Evolutionary conservation across 1,139 yeast species (phyloP).

Genomic region (Geotrichum candidum): DNA sequence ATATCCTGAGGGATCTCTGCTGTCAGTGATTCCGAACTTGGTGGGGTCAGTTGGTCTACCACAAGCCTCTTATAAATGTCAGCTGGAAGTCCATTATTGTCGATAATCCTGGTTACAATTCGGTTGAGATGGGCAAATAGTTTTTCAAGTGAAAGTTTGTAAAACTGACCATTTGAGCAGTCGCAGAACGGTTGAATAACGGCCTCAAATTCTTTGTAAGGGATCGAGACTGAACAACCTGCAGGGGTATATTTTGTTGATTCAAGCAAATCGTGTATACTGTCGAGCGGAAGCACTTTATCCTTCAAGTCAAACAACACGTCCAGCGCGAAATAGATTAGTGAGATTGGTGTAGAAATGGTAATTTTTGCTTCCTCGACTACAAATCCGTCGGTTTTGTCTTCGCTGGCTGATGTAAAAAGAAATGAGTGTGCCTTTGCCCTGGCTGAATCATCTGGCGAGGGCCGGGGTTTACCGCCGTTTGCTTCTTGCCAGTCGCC

Average conservation of each 20-base stretch:
- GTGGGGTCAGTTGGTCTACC: slow-evolving; percentile 20
- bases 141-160: slow-evolving; percentile 22
- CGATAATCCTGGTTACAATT: slow-evolving; percentile 19
- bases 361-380: slow-evolving; percentile 26
- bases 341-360: slow-evolving; percentile 33
- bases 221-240: slow-evolving; percentile 5
- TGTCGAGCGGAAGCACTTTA: slow-evolving; percentile 30
- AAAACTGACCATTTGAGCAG: slow-evolving; percentile 13
- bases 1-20: slow-evolving; percentile 25
- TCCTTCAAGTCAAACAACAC: slow-evolving; percentile 23
- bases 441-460: slow-evolving; percentile 3
- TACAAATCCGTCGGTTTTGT: slow-evolving; percentile 10
- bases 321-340: slow-evolving; percentile 30
- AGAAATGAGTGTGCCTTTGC: slow-evolving; percentile 10
- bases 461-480: slow-evolving; percentile 10
- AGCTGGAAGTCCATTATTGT: slow-evolving; percentile 20
- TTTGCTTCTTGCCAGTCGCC: neutral
- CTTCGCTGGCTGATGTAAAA: neutral
- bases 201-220: slow-evolving; percentile 1
- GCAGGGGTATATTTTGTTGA: slow-evolving; percentile 4
- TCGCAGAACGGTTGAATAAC: slow-evolving; percentile 7
- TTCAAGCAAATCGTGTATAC: slow-evolving; percentile 29
- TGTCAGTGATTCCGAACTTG: slow-evolving; percentile 26
- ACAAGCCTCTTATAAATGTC: slow-evolving; percentile 17
- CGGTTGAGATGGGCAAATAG: slow-evolving; percentile 21